Evolutionary conservation across 768 basidiomycete genomes (phyloP), one percentile per base, ranked within the genome.

Genomic region (Candolleomyces eurysporus): DNA sequence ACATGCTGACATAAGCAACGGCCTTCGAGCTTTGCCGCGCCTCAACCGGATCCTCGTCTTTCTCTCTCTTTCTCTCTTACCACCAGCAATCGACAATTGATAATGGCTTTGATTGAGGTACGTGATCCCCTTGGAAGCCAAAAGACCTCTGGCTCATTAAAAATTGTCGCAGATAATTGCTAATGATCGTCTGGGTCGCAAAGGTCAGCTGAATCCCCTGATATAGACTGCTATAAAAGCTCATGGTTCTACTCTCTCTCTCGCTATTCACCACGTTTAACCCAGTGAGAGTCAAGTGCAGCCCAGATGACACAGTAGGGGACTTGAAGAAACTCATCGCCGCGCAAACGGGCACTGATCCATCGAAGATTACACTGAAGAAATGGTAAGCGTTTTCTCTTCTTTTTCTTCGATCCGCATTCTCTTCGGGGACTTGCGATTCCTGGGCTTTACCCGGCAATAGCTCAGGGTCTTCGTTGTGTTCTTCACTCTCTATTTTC

Each of bases 291-390:
- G 94, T 98, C 70, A 97, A 98, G 76, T 97, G 96, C 79, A 90
- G 88, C 73, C 85, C 93, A 5, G 89, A 96, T 14, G 97, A 99
- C 72, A 98, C 97, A 1, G 93, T 99, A 40, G 96, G 96, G 46
- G 96, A 98, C 72, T 81, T 99, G 64, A 98, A 98, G 84, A 91
- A 90, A 74, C 88, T 99, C 62, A 98, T 99, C 66, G 96, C 90
- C 2, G 96, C 95, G 0, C 97, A 99, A 74, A 97, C 86, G 0
- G 97, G 97, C 58, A 97, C 96, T 16, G 86, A 93, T 69, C 68
- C 77, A 4, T 76, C 74, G 39, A 98, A 96, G 84, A 96, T 99
- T 61, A 84, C 88, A 69, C 78, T 99, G 57, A 98, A 97, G 89
- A 98, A 98, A 84, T 98, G 96, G 97, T 93, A 65, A 61, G 89